Evolutionary conservation across 2,329 filamentous ascomycete species (phyloP).

Genomic region (Gaeumannomyces tritici): DNA sequence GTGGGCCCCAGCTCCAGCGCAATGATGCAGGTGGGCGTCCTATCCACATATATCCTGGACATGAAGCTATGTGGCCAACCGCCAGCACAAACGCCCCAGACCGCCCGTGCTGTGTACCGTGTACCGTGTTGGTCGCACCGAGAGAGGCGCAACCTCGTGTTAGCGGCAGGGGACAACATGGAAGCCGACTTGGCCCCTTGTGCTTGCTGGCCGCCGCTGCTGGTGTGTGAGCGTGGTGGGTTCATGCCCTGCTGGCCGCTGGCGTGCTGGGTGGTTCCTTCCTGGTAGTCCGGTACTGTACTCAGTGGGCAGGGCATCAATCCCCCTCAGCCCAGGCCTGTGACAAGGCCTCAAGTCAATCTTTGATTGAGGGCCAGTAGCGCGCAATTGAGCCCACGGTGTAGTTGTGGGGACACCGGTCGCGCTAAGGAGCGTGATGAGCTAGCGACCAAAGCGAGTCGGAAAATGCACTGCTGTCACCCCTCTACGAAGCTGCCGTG

Average conservation of each 20-base stretch:
- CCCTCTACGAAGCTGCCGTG: background rate
- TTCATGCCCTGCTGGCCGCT: background rate
- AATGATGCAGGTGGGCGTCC: background rate
- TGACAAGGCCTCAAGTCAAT: too few relatives aligned
- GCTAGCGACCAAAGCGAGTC: background rate
- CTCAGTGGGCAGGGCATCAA: background rate
- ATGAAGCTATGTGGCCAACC: background rate
- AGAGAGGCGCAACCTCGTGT: background rate
- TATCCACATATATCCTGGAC: background rate
- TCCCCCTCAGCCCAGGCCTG: background rate
- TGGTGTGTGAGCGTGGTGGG: background rate
- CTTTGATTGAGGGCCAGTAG: background rate
- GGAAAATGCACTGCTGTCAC: background rate
- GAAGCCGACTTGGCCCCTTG: background rate
- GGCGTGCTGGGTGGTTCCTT: background rate
- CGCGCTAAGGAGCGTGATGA: background rate
- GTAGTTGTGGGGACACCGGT: background rate
- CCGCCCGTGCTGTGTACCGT: background rate
- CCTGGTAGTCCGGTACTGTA: too few relatives aligned
- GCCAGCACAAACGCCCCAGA: background rate
- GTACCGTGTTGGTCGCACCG: too few relatives aligned
- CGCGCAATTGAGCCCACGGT: background rate
- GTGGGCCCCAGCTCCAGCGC: background rate
- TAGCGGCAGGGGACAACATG: background rate
- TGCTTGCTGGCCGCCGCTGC: background rate